Base-by-base conservation (phyloP, 2,329 filamentous ascomycete species). In the Blastomyces percursus region DNA sequence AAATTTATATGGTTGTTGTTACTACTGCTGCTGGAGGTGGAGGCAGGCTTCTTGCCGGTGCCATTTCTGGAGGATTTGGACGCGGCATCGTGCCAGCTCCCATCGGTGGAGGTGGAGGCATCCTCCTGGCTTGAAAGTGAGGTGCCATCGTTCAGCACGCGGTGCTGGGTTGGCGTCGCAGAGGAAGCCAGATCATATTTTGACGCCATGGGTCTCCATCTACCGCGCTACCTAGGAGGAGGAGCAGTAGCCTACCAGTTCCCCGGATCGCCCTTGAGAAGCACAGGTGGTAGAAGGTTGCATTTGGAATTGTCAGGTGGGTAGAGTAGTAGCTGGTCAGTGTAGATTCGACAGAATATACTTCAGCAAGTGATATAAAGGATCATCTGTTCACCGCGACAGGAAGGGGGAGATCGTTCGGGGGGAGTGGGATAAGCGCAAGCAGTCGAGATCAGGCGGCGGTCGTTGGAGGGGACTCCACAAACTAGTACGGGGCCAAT, bases 31-130 rank as follows among this genome's bases (percentile, higher is more conserved):
- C 6, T 24, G 44, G 19, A 8, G 44, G 19, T 86, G 69, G 84
- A 84, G 56, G 81, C 74, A n/a, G 84, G 83, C 60, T 50, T 50
- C 14, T 32, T 84, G 19, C n/a, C 40, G 12, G 16, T 80, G 65
- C 77, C 71, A 68, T 74, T 73, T 64, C 75, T 68, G 44, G 70
- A 72, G 27, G 69, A 64, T 61, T 68, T 69, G 27, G 75, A 68
- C 21, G 67, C 65, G 40, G 67, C 66, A 63, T 75, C 76, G 54
- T 71, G 66, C 72, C 74, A 77, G 66, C 74, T 77, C 42, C 74
- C 74, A 60, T 75, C 70, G 27, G 27, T 30, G 27, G 27, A 30
- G 27, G 65, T 69, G n/a, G 72, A 73, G 48, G 66, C 70, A 63
- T 74, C 72, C 66, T 77, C 75, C 54, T 74, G 73, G 58, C 75